Percentiles rank a stretch among this genome's conserved stretches.
Evolutionary conservation across 257 asterid species (phyloP).

Genomic region (Cordia subcordata): DNA sequence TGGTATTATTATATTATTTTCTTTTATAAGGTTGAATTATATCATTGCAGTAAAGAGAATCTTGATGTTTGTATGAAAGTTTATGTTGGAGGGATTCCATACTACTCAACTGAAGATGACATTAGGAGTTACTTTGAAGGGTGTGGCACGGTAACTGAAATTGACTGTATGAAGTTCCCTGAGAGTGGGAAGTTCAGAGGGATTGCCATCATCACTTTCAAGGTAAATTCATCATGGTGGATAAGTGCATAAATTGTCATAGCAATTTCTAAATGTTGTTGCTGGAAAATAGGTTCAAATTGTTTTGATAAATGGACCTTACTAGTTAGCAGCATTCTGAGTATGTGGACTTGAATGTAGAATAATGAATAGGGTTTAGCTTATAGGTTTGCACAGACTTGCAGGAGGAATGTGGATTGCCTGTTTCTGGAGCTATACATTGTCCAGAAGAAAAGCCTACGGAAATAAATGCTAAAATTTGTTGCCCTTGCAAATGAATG

Average conservation of each 20-base stretch:
- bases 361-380: too few species aligned
- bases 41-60: constrained; percentile 36
- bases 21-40: neutral
- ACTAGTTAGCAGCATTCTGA: too few species aligned
- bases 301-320: neutral
- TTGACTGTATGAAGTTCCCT: constrained; percentile 85
- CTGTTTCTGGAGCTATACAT: too few species aligned
- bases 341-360: too few species aligned
- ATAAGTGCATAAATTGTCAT: neutral
- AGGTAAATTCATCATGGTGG: constrained; percentile 42
- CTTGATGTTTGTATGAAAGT: constrained; percentile 47
- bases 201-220: constrained; percentile 82
- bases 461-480: too few species aligned
- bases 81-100: constrained; percentile 97
- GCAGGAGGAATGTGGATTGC: too few species aligned
- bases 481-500: too few species aligned
- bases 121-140: constrained; percentile 84
- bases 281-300: neutral
- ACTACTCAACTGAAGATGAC: constrained; percentile 92
- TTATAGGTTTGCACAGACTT: too few species aligned
- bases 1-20: too few species aligned
- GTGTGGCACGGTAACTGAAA: constrained; percentile 77
- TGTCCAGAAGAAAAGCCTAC: too few species aligned
- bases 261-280: too few species aligned
- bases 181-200: constrained; percentile 98